Base-by-base conservation (phyloP, 1,284 basidiomycete genomes). In the Puccinia horiana region DNA sequence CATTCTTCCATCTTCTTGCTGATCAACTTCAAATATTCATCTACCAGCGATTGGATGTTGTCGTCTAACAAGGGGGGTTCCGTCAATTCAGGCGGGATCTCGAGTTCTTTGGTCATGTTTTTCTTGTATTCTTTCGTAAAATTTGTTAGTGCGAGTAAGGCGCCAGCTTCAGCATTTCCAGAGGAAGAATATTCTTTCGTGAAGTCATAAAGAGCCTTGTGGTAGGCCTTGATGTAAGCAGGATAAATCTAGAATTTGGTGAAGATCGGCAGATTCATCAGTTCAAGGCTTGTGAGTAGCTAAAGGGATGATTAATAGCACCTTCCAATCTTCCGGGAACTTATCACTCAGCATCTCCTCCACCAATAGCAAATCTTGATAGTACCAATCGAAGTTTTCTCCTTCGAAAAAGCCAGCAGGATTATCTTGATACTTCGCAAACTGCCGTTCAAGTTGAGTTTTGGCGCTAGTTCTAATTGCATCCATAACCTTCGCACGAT, bases 1-100 rank as follows among this genome's bases (percentile, higher is more conserved):
- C 97, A 99, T 87, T 99, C 96, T 88, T 98, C 96, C 83, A 99
- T 92, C 88, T 98, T 98, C 87, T 91, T 91, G 86, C 96, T 92
- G 88, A 99, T 96, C 83, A 98, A 90, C 84, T 92, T 91, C 76
- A 98, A 91, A 87, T 99, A 99, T 87, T 98, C 95, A 85, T 99
- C 96, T 85, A 99, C 95, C 81, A 99, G 91, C 63, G 89, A 89
- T 86, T 98, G 94, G 85, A 96, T 94, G 86, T 95, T 94, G 81
- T 96, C 96, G 83, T 94, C 96, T 23, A 99, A 89, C 47, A 99
- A 89, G 20, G 85, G 85, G 0, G 95, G 92, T 2, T 95, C 95
- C 82, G 94, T 91, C n/a, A 96, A 89, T 84, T 93, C 90, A 78
- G 94, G 93, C 0, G 94, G 90, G 44, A 98, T 90, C 63, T 92